Percentiles rank a stretch among this genome's conserved stretches.
These are phyloP conservation scores for Aspergillus novoparasiticus DNA, from an alignment of 2,329 filamentous ascomycete species.

Conservation along the genomic window DNA sequence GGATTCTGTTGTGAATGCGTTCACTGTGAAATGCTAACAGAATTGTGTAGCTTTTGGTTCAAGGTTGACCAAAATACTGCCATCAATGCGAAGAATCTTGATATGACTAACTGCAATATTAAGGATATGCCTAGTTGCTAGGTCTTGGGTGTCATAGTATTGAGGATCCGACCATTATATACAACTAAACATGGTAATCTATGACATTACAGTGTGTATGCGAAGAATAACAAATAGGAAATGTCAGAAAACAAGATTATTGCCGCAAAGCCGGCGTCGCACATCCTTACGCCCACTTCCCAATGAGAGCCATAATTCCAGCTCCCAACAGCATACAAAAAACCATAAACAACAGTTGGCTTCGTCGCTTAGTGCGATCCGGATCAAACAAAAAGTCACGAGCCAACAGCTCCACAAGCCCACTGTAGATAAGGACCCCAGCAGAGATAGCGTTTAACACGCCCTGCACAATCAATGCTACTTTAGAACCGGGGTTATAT, in stretches of 20 bases:
- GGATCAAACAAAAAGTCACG: slow-evolving; percentile 55
- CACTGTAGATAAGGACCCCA: slow-evolving; percentile 55
- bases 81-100: background rate
- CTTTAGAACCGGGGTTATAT: slow-evolving; percentile 45
- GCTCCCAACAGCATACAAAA: slow-evolving; percentile 43
- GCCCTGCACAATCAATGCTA: slow-evolving; percentile 48
- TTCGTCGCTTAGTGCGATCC: slow-evolving; percentile 43
- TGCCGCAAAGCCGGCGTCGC: slow-evolving; percentile 47
- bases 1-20: background rate
- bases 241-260: background rate
- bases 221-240: background rate
- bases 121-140: background rate
- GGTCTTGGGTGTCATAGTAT: background rate
- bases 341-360: slow-evolving; percentile 47
- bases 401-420: slow-evolving; percentile 53
- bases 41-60: background rate
- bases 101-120: background rate
- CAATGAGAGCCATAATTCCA: slow-evolving; percentile 52
- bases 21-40: background rate
- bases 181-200: too few relatives aligned
- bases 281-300: slow-evolving; percentile 60
- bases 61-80: background rate
- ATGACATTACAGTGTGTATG: too few relatives aligned
- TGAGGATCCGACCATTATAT: too few relatives aligned
- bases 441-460: slow-evolving; percentile 52